phyloP scores from a whole-genome alignment of 805 yeast species.

The Lipomyces spencermartinsiae region DNA sequence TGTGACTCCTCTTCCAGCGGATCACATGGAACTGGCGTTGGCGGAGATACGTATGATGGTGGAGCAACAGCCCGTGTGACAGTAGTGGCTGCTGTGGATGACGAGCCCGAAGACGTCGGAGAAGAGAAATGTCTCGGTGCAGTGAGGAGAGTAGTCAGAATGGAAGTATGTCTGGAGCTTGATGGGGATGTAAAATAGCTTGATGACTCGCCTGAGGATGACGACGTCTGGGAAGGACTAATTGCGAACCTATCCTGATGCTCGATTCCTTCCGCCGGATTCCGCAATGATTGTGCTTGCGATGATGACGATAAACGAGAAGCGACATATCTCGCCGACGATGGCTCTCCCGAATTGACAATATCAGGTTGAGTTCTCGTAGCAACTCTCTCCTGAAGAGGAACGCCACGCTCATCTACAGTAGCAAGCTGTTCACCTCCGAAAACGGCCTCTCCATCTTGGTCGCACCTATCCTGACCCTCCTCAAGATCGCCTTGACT shows the following conservation, averaged over 20 bases:
- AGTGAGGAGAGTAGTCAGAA: conserved; percentile 12
- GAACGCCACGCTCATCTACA: background rate
- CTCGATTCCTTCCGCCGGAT: too few relatives aligned
- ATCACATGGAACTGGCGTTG: background rate
- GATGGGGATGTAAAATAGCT: background rate
- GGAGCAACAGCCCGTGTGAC: background rate
- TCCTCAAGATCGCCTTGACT: conserved; percentile 4
- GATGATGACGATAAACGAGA: too few relatives aligned
- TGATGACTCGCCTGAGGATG: conserved; percentile 3
- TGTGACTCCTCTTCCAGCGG: conserved; percentile 5
- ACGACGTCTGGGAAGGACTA: background rate
- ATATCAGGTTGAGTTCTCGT: background rate
- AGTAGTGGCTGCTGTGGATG: background rate
- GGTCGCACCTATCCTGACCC: background rate
- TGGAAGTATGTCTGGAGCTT: conserved; percentile 1
- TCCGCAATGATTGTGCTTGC: too few relatives aligned
- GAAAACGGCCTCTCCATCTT: background rate
- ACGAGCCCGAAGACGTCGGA: background rate
- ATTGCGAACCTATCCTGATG: background rate
- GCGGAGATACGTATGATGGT: background rate
- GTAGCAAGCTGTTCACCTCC: background rate
- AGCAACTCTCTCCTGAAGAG: background rate
- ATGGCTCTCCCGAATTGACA: background rate
- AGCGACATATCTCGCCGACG: background rate
- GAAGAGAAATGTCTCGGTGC: conserved; percentile 6